Evolutionary conservation across 2,329 filamentous ascomycete genomes (phyloP).

Genomic region (Penicillium sp.): DNA sequence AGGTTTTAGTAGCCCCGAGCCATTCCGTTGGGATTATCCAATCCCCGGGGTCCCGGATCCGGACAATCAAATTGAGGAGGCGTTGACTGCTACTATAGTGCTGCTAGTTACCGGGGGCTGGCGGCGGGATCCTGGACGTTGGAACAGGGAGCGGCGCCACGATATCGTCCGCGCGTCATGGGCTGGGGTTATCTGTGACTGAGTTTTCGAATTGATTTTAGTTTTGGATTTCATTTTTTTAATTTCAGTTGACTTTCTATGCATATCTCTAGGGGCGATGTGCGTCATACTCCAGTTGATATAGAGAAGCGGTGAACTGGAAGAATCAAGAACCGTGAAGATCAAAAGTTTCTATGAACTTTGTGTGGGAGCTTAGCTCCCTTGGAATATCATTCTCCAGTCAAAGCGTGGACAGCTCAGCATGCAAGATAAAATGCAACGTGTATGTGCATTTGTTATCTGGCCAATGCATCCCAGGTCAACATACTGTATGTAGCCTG

Average conservation of each 20-base stretch:
- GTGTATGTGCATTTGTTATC: neutral
- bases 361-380: neutral
- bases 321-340: neutral
- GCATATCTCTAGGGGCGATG: neutral
- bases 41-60: neutral
- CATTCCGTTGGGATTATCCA: neutral
- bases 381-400: neutral
- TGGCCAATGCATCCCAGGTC: neutral
- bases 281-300: constrained; percentile 2
- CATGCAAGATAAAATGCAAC: constrained; percentile 14
- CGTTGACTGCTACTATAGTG: neutral
- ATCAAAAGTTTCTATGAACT: constrained; percentile 8
- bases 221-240: too few relatives aligned
- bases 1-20: neutral
- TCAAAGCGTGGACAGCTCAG: constrained; percentile 2
- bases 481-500: neutral
- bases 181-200: constrained; percentile 1
- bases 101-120: neutral
- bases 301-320: constrained; percentile 6
- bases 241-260: too few relatives aligned
- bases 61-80: neutral
- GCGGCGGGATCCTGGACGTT: constrained; percentile 3
- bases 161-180: constrained; percentile 3
- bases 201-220: neutral
- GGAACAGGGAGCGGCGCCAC: constrained; percentile 3